Base-by-base conservation (phyloP, 1,284 basidiomycete species). In the Coniferiporia sulphurascens region DNA sequence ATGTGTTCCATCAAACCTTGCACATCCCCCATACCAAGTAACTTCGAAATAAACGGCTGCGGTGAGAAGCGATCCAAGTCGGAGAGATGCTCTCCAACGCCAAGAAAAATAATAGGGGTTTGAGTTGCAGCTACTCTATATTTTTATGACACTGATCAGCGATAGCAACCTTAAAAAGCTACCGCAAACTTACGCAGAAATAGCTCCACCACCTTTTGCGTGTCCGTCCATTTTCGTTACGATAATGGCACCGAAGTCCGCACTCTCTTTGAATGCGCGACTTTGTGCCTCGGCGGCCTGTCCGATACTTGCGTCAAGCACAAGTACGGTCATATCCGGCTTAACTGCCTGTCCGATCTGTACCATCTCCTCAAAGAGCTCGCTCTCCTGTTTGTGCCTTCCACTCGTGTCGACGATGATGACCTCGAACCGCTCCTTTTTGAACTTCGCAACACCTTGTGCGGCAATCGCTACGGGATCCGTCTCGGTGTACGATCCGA, bases 191-290 rank as follows among this genome's bases (percentile, higher is more conserved):
- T 74, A 95, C 95, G 96, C 96, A 51, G 97, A 99, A 64, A 99
- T 99, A 38, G 97, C 97, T 61, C 97, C 97, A 74, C 97, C 97
- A 65, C 97, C 97, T 73, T 98, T 99, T 1, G 97, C 97, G 71
- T 99, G 97, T 5, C 97, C 97, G 68, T 99, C 97, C 84, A 99
- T 94, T 76, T 99, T 99, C 21, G 97, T 99, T 17, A 99, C 96
- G 65, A 99, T 97, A 67, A 99, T 99, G 0, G 96, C 95, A 66
- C 96, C 97, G 72, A 98, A 99, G 70, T 97, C 87, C 13, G 95
- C 92, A 64, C 91, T 95, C 63, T 98, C 95, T 75, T 99, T 99
- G 83, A 99, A 99, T 1, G 97, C 97, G 44, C 86, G 84, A 71
- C 89, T 91, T 71, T 99, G 97, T 3, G 91, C 90, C 72, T 99